Base-by-base conservation (phyloP, 2,329 filamentous ascomycete species). In the Exophiala sideris region DNA sequence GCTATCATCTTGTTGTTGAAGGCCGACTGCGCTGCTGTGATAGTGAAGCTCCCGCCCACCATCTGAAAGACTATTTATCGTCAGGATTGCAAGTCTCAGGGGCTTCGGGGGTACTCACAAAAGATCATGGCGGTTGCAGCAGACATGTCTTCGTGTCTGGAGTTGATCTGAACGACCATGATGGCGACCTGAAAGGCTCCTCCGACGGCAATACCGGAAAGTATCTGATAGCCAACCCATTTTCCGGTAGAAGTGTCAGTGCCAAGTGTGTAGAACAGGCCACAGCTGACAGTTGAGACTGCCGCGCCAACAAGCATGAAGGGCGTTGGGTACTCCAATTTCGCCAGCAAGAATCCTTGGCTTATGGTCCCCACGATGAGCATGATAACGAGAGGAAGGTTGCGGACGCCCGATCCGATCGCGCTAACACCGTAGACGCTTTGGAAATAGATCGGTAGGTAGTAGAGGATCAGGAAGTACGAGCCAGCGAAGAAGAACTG, bases 361-460 rank as follows among this genome's bases (percentile, higher is more conserved):
- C 45, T 45, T 24, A 62, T 10, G 11, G 52, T 45, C 3, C 52
- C 49, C 5, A 45, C 14, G 38, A 29, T 34, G 5, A 48, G 29
- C 10, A 52, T 46, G 32, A 71, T 65, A 4, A 71, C 56, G 0
- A 73, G 69, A 0, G 66, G 63, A 8, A 67, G 65, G 7, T 67
- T 64, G 16, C 63, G 66, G 5, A 76, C 68, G 3, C 68, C 65
- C 2, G 41, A 44, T n/a, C 21, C 21, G 41, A 44, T 44, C 20
- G 41, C 9, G 41, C 41, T 44, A 9, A 14, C 41, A 24, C 21
- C 41, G 18, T 29, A 29, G n/a, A 44, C 21, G 41, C 41, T 44
- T 45, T 76, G 74, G 50, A 75, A 76, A 50, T 72, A 76, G 1
- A 74, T 64, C 4, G 69, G 60, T n/a, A 72, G 58, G 50, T 70